phyloP scores from a whole-genome alignment of 768 basidiomycete genomes.

The Lactarius tabidus region DNA sequence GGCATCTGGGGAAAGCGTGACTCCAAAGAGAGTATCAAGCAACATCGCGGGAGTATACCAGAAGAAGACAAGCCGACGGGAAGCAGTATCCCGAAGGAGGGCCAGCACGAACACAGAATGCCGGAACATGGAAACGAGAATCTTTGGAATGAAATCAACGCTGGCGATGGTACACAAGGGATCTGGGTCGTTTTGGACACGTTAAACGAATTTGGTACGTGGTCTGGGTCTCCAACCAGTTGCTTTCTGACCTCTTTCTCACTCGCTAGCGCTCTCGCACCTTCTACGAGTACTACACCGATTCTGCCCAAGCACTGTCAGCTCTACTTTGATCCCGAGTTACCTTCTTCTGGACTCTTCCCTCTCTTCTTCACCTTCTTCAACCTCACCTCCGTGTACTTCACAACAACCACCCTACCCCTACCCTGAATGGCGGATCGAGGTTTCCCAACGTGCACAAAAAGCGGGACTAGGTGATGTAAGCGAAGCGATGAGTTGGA shows the following conservation, averaged over 20 bases:
- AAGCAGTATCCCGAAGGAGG: slow-evolving; percentile 12
- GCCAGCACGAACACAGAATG: slow-evolving; percentile 5
- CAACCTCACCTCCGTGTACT: neutral
- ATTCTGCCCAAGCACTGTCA: slow-evolving; percentile 15
- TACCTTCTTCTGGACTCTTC: slow-evolving; percentile 8
- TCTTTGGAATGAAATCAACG: slow-evolving; percentile 14
- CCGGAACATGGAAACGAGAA: slow-evolving; percentile 8
- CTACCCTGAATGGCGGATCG: slow-evolving; percentile 30
- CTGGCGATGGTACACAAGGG: slow-evolving; percentile 21
- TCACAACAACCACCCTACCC: slow-evolving; percentile 12
- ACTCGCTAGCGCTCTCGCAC: slow-evolving; percentile 14
- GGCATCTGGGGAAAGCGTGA: slow-evolving; percentile 15
- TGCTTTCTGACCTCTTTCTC: neutral
- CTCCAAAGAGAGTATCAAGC: slow-evolving; percentile 23
- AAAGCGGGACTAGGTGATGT: slow-evolving; percentile 26
- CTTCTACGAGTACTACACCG: slow-evolving; percentile 26
- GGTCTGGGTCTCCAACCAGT: neutral
- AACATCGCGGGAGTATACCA: neutral
- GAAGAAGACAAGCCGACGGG: slow-evolving; percentile 3
- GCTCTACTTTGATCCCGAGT: slow-evolving; percentile 19
- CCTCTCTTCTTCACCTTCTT: slow-evolving; percentile 7
- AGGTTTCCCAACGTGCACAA: slow-evolving; percentile 24
- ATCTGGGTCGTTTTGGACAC: slow-evolving; percentile 26
- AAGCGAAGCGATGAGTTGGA: slow-evolving; percentile 20
- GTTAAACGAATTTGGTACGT: slow-evolving; percentile 19